Base-by-base conservation (phyloP, 192 early-diverging fungal genomes). In the Entomortierella parvispora region DNA sequence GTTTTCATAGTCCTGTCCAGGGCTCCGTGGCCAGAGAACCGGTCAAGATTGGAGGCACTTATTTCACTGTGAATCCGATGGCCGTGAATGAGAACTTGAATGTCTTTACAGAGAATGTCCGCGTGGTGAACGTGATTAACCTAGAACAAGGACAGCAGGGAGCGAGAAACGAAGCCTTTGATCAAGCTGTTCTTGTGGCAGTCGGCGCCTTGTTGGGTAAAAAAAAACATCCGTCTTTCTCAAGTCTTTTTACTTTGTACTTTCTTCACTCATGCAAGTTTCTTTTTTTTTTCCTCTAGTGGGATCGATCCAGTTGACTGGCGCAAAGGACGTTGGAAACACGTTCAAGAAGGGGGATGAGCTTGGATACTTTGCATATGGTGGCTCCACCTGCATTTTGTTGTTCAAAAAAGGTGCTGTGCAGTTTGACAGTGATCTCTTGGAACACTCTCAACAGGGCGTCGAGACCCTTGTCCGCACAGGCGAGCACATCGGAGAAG, bases 31-130 rank as follows among this genome's bases (percentile, higher is more conserved):
- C 71, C n/a, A 23, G 28, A 15, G 65, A 82, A 2, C 72, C 79
- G 3, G 49, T 54, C 48, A 70, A 69, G 20, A 82, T 94, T 26
- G 60, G 79, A 18, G 90, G 92, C 11, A 82, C 85, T 0, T 93
- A 93, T 55, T 93, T 82, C 45, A 93, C 91, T 15, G 90, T 93
- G 12, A 92, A 91, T 58, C 91, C 90, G 4, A 90, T 91, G 84
- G 88, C 89, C 4, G 83, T 93, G 25, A 81, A 88, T 58, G 87
- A 83, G 58, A 55, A 74, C 2, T 32, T 88, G 40, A 83, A 93
- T 76, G 92, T 93, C 11, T 93, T 88, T 68, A 88, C 88, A 0
- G 92, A 93, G 56, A 93, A 93, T 58, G 80, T 85, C 3, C 81
- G 92, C 3, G 51, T 65, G 48, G 81, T 93, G 33, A 84, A 77